Conservation (phyloP, 2,329 filamentous ascomycete genomes). For the Botrytis cinerea region DNA sequence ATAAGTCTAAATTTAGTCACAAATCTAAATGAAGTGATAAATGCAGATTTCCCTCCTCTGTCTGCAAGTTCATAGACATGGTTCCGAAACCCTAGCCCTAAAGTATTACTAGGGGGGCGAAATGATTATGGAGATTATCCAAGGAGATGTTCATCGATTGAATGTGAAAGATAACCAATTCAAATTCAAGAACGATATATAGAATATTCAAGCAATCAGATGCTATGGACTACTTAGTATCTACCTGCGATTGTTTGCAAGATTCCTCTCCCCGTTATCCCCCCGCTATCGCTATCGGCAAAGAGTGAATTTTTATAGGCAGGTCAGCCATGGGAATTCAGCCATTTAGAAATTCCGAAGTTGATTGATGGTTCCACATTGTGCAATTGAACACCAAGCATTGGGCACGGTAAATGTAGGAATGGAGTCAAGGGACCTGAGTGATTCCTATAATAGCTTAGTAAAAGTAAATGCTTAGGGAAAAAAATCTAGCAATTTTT, state of each 20-base stretch:
- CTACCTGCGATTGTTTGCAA: not conserved
- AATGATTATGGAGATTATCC: not conserved
- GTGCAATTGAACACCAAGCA: not conserved
- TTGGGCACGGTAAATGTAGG: not conserved
- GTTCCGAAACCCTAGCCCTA: constrained; percentile 18
- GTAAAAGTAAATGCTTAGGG: not conserved
- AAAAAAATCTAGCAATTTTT: not conserved
- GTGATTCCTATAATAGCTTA: constrained; percentile 1
- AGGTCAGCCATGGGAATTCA: not conserved
- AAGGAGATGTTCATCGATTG: not conserved
- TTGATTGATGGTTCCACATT: not conserved
- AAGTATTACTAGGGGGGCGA: not conserved
- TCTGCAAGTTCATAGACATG: not conserved
- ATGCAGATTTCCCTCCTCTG: not conserved
- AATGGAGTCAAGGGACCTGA: not conserved
- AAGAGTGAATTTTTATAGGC: not conserved
- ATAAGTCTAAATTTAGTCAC: not conserved
- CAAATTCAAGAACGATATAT: not conserved
- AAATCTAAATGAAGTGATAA: not conserved
- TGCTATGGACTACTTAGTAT: not conserved
- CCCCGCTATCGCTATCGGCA: constrained; percentile 16
- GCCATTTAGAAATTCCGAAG: not conserved
- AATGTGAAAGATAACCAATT: not conserved
- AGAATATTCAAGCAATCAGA: not conserved
- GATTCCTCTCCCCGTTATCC: not conserved